phyloP scores from a whole-genome alignment of 768 basidiomycete species.

The Lactarius trivialis region DNA sequence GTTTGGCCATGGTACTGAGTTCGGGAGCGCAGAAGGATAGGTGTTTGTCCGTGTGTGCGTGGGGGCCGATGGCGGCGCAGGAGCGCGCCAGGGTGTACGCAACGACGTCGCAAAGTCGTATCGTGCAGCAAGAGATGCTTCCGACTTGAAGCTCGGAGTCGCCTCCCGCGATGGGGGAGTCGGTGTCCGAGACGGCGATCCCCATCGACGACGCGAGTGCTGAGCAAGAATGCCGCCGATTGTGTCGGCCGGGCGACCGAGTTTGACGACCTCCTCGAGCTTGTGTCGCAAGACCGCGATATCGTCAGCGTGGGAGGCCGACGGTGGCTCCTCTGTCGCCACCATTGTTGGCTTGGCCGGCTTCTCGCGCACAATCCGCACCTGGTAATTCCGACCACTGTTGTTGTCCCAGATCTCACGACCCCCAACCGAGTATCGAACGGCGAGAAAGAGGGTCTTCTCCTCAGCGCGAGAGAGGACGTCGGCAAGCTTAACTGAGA shows the following conservation, averaged over 20 bases:
- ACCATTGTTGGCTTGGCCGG: slow-evolving; percentile 28
- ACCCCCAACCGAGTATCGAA: slow-evolving; percentile 65
- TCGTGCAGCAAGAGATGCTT: slow-evolving; percentile 42
- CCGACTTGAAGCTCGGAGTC: slow-evolving; percentile 28
- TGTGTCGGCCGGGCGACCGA: slow-evolving; percentile 29
- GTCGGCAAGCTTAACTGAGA: slow-evolving; percentile 72
- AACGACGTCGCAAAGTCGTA: slow-evolving; percentile 53
- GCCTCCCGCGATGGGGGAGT: slow-evolving; percentile 14
- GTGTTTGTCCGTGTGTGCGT: slow-evolving; percentile 41
- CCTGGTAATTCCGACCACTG: slow-evolving; percentile 65
- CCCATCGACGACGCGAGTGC: slow-evolving; percentile 21
- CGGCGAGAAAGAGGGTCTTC: slow-evolving; percentile 73
- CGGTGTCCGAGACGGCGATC: slow-evolving; percentile 19
- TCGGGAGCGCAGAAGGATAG: slow-evolving; percentile 37
- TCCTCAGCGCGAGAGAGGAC: slow-evolving; percentile 70
- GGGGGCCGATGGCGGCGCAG: slow-evolving; percentile 23
- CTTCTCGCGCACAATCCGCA: slow-evolving; percentile 49
- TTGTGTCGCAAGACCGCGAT: slow-evolving; percentile 58
- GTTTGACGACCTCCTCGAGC: slow-evolving; percentile 56
- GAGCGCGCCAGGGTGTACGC: slow-evolving; percentile 41
- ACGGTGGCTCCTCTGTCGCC: not conserved
- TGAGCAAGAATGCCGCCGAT: slow-evolving; percentile 28
- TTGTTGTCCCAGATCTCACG: slow-evolving; percentile 95
- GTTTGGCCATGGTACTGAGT: slow-evolving; percentile 37
- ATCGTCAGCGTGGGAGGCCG: slow-evolving; percentile 30